Percentiles rank a stretch among this genome's conserved stretches.
Evolutionary conservation across 1,284 basidiomycete species (phyloP).

Genomic region (Tremellales sp.): DNA sequence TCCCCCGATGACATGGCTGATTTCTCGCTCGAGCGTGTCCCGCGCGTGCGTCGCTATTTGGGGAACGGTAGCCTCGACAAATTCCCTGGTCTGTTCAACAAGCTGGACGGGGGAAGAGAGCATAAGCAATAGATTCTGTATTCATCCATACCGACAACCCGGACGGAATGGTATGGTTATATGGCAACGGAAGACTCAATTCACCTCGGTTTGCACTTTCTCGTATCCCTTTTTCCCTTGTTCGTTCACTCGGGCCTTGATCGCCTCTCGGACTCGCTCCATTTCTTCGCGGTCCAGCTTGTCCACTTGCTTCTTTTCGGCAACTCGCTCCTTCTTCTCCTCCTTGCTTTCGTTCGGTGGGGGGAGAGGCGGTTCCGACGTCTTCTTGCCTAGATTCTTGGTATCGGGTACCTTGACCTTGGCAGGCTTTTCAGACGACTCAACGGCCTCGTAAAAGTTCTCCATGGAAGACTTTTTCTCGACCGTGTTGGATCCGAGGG

Average conservation of each 20-base stretch:
- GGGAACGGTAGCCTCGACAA: constrained; percentile 19
- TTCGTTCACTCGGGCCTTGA: constrained; percentile 31
- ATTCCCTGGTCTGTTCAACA: constrained; percentile 12
- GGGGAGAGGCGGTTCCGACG: constrained; percentile 5
- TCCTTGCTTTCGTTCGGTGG: constrained; percentile 6
- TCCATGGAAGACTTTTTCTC: constrained; percentile 24
- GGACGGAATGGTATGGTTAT: neutral
- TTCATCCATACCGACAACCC: too few species aligned
- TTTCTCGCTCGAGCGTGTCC: constrained; percentile 34
- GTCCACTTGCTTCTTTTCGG: constrained; percentile 10
- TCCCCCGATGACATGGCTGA: constrained; percentile 35
- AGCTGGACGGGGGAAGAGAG: constrained; percentile 7
- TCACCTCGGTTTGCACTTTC: constrained; percentile 30
- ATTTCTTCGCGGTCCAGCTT: constrained; percentile 18
- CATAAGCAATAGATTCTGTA: constrained; percentile 7
- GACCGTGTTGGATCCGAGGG: constrained; percentile 16
- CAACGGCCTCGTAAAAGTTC: constrained; percentile 15
- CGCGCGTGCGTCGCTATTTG: constrained; percentile 19
- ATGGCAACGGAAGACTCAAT: constrained; percentile 6
- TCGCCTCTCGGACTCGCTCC: constrained; percentile 13
- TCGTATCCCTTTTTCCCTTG: constrained; percentile 29
- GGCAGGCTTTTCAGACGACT: constrained; percentile 15
- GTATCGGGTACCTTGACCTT: constrained; percentile 14
- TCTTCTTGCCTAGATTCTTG: constrained; percentile 18
- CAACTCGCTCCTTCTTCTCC: constrained; percentile 6